Evolutionary conservation across 257 asterid species (phyloP), one percentile per base, ranked within the genome.

Genomic region (Cordia subcordata): DNA sequence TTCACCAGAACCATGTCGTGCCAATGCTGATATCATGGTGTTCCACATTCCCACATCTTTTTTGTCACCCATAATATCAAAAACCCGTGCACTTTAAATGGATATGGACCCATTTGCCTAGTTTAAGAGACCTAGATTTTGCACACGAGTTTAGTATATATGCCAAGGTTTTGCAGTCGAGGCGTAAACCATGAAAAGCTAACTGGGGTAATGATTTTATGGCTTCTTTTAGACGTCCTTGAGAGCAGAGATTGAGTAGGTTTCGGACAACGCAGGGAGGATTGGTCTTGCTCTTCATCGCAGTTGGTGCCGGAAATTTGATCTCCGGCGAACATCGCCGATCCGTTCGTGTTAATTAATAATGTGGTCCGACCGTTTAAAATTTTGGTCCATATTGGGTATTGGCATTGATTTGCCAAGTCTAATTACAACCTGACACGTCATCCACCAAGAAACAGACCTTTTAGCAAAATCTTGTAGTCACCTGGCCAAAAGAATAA

Each of bases 1-100:
- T 45, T 69, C 72, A 67, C 94, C 85, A 64, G 56, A 71, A 39
- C 94, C 96, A 61, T 78, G 86, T 57, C 77, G 75, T 66, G 88
- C 82, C 62, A 87, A 70, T 54, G 93, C 82, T 64, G 84, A 81
- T 66, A 82, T 67, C 73, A 87, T 69, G 16, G 91, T 77, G 80
- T 78, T 87, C 94, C 95, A 87, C 54, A 78, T 64, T n/a, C 75
- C 72, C 32, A 75, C 70, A 49, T 83, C 82, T 37, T 72, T 75
- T 60, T 80, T 83, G 78, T 70, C 70, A 61, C 68, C 63, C 32
- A 61, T 51, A 4, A 55, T 76, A 64, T 84, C 92, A 20, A 90
- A 86, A 60, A 52, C 96, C 86, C 14, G 82, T 86, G 27, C 67
- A 60, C 68, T 84, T 81, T 65, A 82, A 64, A 63, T 84, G 86